Base-by-base conservation (phyloP, 495 filamentous ascomycete species). In the Podospora didyma region DNA sequence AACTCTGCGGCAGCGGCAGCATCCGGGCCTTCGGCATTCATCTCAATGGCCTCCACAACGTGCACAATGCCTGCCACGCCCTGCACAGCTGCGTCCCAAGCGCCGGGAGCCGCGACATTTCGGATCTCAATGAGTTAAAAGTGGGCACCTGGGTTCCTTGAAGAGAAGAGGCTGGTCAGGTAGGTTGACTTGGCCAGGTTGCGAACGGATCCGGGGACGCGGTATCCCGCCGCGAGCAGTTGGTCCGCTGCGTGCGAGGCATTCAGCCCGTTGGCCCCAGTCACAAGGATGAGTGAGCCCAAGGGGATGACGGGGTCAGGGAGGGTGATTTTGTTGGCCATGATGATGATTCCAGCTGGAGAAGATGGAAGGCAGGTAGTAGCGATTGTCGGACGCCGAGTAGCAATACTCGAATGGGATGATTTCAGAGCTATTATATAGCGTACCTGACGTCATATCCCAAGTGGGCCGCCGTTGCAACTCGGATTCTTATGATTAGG, bases 201-300 rank as follows among this genome's bases (percentile, higher is more conserved):
- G 42, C 82, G 76, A 7, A 76, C 72, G 1, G 81, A 82, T 20
- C 82, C 81, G 17, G 78, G 71, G 19, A 85, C 79, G 16, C 58
- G 61, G 57, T 80, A 84, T 34, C 79, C 80, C 2, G 74, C 65
- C 12, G 63, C 54, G 7, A 86, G 73, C 11, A 83, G 63, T 26
- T 77, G 60, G 62, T 82, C 69, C 49, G 71, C 72, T 19, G 79
- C 62, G 53, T 85, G 77, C 26, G 75, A 78, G 19, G 64, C 82
- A 53, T 85, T 79, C 56, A 73, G 81, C 48, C 82, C 82, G 60
- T 79, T 85, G 21, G 68, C 74, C n/a, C 81, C 81, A 4, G 81
- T 86, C 26, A 87, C 74, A 17, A 85, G 70, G 58, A 77, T 53
- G 11, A 62, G 57, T 21, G 66, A 60, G 59, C 53, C 20, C 21